Evolutionary conservation across 176 grass and related monocot genomes (phyloP).

Genomic region (Hordeum vulgare): MorexV3_pseudomolecules_assembly NC_058518.1:479078353-479078852

Average conservation of each 20-base stretch:
- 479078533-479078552: conserved; percentile 36
- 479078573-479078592: conserved; percentile 14
- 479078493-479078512: conserved; percentile 26
- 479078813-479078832: neutral
- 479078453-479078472: conserved; percentile 16
- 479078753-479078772: neutral
- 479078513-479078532: neutral
- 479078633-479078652: neutral
- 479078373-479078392: neutral
- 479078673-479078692: neutral
- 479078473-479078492: conserved; percentile 75
- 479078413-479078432: neutral
- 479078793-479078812: neutral
- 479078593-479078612: neutral
- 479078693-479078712: neutral
- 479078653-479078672: neutral
- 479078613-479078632: neutral
- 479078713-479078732: neutral
- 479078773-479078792: neutral
- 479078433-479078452: conserved; percentile 19
- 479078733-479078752: neutral
- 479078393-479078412: neutral
- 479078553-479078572: conserved; percentile 11
- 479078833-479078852: conserved; percentile 4
- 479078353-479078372: neutral